Evolutionary conservation across 495 filamentous ascomycete genomes (phyloP).

Genomic region (Pseudoneurospora amorphoporcata): DNA sequence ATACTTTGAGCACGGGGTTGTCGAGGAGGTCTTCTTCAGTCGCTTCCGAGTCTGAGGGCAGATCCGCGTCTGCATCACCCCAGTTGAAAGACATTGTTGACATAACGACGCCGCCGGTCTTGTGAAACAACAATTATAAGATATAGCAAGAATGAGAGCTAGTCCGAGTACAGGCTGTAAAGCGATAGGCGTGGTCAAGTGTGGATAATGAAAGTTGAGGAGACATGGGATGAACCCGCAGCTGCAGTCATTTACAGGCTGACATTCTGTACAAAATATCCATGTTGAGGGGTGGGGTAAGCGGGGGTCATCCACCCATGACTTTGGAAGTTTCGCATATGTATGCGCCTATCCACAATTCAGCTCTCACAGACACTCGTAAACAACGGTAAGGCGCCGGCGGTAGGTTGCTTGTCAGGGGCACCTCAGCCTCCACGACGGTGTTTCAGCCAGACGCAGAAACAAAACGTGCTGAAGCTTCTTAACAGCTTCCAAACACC

Average conservation of each 20-base stretch:
- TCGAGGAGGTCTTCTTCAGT: slow-evolving; percentile 34
- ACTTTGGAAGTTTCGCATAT: too few species aligned
- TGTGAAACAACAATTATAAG: not conserved
- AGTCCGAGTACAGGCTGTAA: not conserved
- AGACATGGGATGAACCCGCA: not conserved
- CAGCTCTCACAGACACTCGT: not conserved
- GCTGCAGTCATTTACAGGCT: not conserved
- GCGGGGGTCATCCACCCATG: not conserved
- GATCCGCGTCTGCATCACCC: not conserved
- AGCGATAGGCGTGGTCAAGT: not conserved
- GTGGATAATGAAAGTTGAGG: not conserved
- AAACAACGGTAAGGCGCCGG: not conserved
- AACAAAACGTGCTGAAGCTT: too few species aligned
- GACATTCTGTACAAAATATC: not conserved
- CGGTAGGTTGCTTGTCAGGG: not conserved
- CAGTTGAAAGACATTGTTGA: not conserved
- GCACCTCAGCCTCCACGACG: not conserved
- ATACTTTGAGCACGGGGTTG: slow-evolving; percentile 76
- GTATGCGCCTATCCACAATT: not conserved
- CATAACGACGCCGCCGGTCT: not conserved
- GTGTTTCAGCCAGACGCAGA: not conserved
- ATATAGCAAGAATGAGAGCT: not conserved
- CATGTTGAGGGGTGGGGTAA: not conserved
- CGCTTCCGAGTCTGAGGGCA: not conserved
- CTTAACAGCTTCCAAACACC: too few species aligned